Conservation (phyloP, 768 basidiomycete genomes). For the Boletus sensibilis region DNA sequence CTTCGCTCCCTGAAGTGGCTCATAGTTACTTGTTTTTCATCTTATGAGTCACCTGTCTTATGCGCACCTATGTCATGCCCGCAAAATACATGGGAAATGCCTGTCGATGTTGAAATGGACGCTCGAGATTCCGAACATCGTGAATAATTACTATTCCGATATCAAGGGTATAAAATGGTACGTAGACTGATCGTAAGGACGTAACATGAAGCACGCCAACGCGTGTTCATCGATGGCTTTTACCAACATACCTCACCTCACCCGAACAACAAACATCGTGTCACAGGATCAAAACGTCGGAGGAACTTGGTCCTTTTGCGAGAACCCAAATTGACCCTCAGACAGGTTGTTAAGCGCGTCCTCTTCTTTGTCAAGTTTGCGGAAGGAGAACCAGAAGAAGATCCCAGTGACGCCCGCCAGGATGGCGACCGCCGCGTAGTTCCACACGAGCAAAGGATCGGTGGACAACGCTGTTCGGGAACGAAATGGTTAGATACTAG, state of each 20-base stretch:
- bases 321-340: conserved; percentile 34
- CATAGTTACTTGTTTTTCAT: conserved; percentile 5
- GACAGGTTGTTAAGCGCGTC: conserved; percentile 58
- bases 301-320: neutral
- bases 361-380: conserved; percentile 60
- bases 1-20: conserved; percentile 70
- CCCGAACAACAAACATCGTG: neutral
- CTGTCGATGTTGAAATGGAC: neutral
- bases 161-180: neutral
- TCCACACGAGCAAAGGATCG: conserved; percentile 76
- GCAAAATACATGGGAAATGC: conserved; percentile 11
- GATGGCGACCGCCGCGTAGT: conserved; percentile 60
- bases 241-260: neutral
- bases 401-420: conserved; percentile 52
- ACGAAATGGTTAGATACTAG: conserved; percentile 5
- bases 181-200: neutral
- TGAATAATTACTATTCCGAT: neutral
- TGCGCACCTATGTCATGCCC: conserved; percentile 16
- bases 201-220: neutral
- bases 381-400: conserved; percentile 53
- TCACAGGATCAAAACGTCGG: neutral
- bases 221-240: neutral
- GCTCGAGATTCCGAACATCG: neutral
- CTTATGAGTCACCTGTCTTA: conserved; percentile 13
- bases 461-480: conserved; percentile 49